phyloP scores from a whole-genome alignment of 495 filamentous ascomycete species.

The Penicillium subrubescens region DNA sequence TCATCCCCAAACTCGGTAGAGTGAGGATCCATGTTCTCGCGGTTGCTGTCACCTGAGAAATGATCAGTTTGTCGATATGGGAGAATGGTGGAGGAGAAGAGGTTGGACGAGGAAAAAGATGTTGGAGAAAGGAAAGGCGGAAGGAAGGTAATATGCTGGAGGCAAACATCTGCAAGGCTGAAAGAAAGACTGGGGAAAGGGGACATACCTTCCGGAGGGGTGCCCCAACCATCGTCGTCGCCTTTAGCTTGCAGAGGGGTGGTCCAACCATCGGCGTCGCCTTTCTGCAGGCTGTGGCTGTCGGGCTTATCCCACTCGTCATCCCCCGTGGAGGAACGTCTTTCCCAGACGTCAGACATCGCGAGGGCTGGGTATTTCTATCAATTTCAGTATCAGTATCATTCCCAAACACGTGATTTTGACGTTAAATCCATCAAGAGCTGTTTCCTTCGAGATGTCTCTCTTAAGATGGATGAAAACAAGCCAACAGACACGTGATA shows the following conservation, averaged over 20 bases:
- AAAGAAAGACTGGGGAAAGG: too few species aligned
- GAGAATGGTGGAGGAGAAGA: not conserved
- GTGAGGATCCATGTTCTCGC: not conserved
- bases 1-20: slow-evolving; percentile 5
- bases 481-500: not conserved
- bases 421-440: not conserved
- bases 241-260: not conserved
- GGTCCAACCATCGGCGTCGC: not conserved
- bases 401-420: not conserved
- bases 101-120: not conserved
- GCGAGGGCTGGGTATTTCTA: not conserved
- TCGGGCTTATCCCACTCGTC: not conserved
- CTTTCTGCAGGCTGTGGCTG: not conserved
- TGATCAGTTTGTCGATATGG: not conserved
- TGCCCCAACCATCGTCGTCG: not conserved
- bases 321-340: not conserved
- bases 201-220: not conserved
- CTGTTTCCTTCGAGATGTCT: not conserved
- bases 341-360: slow-evolving; percentile 3
- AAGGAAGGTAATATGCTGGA: not conserved
- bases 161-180: not conserved
- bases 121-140: not conserved
- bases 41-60: not conserved
- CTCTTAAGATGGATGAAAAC: not conserved
- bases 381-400: not conserved